Conservation (phyloP, 2,329 filamentous ascomycete genomes). For the Ceratocystiopsis brevicomis region DNA sequence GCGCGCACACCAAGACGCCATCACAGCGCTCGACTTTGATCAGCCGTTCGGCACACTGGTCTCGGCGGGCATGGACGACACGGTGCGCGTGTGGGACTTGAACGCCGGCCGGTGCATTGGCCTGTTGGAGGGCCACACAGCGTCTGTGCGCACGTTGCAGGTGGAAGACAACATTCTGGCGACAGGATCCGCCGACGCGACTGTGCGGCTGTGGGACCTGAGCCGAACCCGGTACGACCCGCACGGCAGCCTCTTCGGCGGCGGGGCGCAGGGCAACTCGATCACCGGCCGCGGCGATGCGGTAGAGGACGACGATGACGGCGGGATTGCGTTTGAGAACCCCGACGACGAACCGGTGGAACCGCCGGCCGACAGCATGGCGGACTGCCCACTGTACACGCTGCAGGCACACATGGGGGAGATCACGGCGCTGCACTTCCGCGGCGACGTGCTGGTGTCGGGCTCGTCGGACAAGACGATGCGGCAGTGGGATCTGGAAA, state of each 20-base stretch:
- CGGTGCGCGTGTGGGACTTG: conserved; percentile 88
- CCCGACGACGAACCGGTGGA: conserved; percentile 49
- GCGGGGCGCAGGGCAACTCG: conserved; percentile 19
- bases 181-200: conserved; percentile 87
- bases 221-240: conserved; percentile 74
- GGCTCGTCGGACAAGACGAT: conserved; percentile 95
- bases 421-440: conserved; percentile 84
- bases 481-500: conserved; percentile 92
- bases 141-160: conserved; percentile 79
- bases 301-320: conserved; percentile 34
- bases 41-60: conserved; percentile 94
- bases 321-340: conserved; percentile 56
- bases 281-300: conserved; percentile 27
- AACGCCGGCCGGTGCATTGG: conserved; percentile 87
- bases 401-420: conserved; percentile 84
- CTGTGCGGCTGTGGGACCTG: conserved; percentile 86
- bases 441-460: conserved; percentile 75
- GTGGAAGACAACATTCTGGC: conserved; percentile 91
- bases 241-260: conserved; percentile 34
- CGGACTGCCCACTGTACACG: conserved; percentile 74
- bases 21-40: conserved; percentile 89
- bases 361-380: conserved; percentile 61
- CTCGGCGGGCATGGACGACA: conserved; percentile 79
- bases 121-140: conserved; percentile 78
- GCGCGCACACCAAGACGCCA: conserved; percentile 68